Conservation (phyloP, 768 basidiomycete genomes). For the Tricholoma furcatifolium region DNA sequence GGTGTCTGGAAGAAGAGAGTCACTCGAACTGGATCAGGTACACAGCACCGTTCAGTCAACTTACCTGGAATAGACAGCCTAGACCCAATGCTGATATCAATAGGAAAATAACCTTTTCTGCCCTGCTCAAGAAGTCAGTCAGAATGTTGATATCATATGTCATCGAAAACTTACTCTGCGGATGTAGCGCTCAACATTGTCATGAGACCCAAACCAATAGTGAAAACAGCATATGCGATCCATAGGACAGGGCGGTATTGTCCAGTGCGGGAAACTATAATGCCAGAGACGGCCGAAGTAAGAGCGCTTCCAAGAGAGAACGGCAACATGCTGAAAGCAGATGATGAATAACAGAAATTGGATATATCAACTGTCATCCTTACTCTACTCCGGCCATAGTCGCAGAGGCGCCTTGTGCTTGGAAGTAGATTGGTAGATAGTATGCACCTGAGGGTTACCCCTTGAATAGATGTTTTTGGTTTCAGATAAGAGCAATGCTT, state of each 20-base stretch:
- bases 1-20: conserved; percentile 43
- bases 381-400: conserved; percentile 68
- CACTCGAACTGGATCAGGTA: background rate
- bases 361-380: conserved; percentile 13
- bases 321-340: conserved; percentile 59
- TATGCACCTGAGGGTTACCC: conserved; percentile 39
- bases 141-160: background rate
- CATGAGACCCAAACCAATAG: conserved; percentile 73
- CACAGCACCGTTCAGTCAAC: conserved; percentile 6
- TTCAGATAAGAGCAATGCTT: background rate
- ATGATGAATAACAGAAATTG: background rate
- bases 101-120: conserved; percentile 60
- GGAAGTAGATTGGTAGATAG: conserved; percentile 78
- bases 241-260: conserved; percentile 65
- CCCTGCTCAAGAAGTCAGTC: conserved; percentile 36
- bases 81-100: conserved; percentile 65
- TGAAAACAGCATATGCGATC: conserved; percentile 52
- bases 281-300: conserved; percentile 55
- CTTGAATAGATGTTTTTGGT: background rate
- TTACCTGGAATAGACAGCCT: conserved; percentile 63
- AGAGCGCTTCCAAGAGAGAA: conserved; percentile 63
- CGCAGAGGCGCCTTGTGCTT: conserved; percentile 74
- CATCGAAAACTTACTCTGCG: conserved; percentile 36
- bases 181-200: conserved; percentile 61
- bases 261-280: conserved; percentile 55